Evolutionary conservation across 371 early-diverging fungal genomes (phyloP), one percentile per base, ranked within the genome.

Genomic region (Mucor piriformis): DNA sequence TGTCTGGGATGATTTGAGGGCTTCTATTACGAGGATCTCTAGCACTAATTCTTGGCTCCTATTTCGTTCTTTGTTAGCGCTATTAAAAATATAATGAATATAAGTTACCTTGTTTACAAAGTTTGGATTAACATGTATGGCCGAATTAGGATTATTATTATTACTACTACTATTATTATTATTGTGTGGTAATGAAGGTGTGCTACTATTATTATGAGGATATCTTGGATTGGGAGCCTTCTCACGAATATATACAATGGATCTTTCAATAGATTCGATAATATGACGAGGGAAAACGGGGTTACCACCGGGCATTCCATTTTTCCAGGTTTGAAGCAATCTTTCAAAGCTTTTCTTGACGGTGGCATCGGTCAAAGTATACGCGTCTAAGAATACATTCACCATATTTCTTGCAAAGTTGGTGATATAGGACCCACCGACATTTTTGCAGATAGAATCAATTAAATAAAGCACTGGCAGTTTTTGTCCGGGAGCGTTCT

Each of bases 401-500:
- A 79, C 84, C 63, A 96, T 82, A 51, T 90, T 85, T 25, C 84
- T 76, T 24, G 82, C 79, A 74, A 96, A 93, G 27, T 85, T 70
- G 15, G 69, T 62, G 10, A 89, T 66, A 74, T 94, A 96, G 20
- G 77, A 76, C 18, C 82, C 88, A 18, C 95, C 94, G 27, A 93
- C 88, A 72, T 93, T 94, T 77, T 96, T 96, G 72, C 86, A 83
- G 21, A 96, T 95, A 33, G 95, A 95, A 76, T 96, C 97, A 57
- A 96, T 83, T 42, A 96, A 82, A 73, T 94, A 96, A 29, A 96
- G 76, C 3, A 89, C 82, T 16, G 96, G 95, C 20, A 96, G 79
- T 76, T 94, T 95, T 63, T 87, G 87, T 32, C 76, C 81, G 20
- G 89, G 79, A 16, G 83, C 84, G 49, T 86, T 90, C 92, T 93